Base-by-base conservation (phyloP, 1,139 yeast genomes). In the Debaryomyces psychrophilus region DNA sequence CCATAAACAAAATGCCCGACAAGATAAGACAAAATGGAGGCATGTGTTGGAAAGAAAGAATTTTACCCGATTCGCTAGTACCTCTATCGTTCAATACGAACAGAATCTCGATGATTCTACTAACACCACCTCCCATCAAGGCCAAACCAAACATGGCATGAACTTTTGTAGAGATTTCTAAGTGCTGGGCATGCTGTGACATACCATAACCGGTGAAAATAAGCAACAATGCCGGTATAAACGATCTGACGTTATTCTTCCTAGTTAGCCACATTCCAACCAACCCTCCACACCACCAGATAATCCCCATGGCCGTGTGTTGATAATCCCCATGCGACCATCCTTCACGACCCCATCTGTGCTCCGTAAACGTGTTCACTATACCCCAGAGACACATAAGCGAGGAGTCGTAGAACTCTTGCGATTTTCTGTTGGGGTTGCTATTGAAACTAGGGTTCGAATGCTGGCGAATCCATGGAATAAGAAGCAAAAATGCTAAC, bases 251-350 rank as follows among this genome's bases (percentile, higher is more conserved):
- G 62, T 86, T 82, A 44, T 78, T 77, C 37, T 62, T 65, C 37
- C 68, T 51, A 1, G 96, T 79, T 44, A 90, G 68, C 65, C 79
- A 87, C 56, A 92, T 74, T 0, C 98, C 98, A 18, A 90, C 68
- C 54, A 90, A 70, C 2, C 97, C 98, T 42, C 96, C 95, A 47
- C 90, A 82, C 95, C 97, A 90, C 96, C 97, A 92, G 34, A 92
- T 77, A 48, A 92, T 87, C 2, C 98, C 98, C 96, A 92, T 90
- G 23, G 95, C 81, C 0, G 98, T 90, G 65, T 90, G 97, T 67
- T 90, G 97, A 62, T 85, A 89, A 62, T 87, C 95, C 4, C 96
- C 95, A 74, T 88, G 95, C 42, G 79, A 76, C 98, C 98, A 92
- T 8, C 74, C 80, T 60, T 89, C 93, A 40, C 65, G 63, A 29